Percentiles rank a stretch among this genome's conserved stretches.
These are phyloP conservation scores for Blumeriella jaapii DNA, from an alignment of 2,329 filamentous ascomycete genomes.

Conservation along the genomic window DNA sequence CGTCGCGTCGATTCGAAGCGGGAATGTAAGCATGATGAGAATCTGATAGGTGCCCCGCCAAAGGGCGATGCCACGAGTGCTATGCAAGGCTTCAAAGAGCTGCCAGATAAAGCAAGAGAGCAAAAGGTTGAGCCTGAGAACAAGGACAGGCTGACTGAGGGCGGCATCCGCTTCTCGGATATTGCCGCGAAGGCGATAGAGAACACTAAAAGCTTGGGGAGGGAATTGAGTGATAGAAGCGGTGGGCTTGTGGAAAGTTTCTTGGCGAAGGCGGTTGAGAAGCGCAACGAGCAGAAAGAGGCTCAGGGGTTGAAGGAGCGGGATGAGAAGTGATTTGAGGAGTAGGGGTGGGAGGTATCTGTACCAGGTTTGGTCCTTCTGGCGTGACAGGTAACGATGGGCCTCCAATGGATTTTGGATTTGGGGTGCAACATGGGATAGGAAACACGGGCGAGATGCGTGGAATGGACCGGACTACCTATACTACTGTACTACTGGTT, in stretches of 20 bases:
- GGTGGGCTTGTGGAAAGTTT: constrained; percentile 11
- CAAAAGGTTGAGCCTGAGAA: constrained; percentile 5
- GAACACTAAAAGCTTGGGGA: constrained; percentile 17
- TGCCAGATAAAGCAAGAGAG: constrained; percentile 23
- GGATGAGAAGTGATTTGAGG: no score
- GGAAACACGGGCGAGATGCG: no score
- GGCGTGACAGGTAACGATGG: no score
- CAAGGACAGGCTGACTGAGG: constrained; percentile 3
- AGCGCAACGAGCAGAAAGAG: constrained; percentile 11
- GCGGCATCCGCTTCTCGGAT: constrained; percentile 15
- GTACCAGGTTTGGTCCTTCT: no score
- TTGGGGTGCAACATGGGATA: no score
- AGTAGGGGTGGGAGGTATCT: no score
- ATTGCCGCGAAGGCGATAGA: constrained; percentile 20
- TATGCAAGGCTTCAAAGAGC: constrained; percentile 22
- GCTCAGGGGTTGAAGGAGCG: constrained; percentile 2
- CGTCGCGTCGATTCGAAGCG: constrained; percentile 35
- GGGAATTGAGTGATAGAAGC: constrained; percentile 14
- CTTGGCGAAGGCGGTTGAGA: constrained; percentile 14
- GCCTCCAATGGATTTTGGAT: no score
- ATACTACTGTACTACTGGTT: no score
- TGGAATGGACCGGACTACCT: no score
- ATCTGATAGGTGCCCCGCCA: constrained; percentile 21
- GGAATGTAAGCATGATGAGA: constrained; percentile 24
- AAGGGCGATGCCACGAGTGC: constrained; percentile 11